A percentile compares a stretch with the other conserved stretches of the same genome.
phyloP scores from a whole-genome alignment of 1,284 basidiomycete genomes.

The Ustilago sp. region DNA sequence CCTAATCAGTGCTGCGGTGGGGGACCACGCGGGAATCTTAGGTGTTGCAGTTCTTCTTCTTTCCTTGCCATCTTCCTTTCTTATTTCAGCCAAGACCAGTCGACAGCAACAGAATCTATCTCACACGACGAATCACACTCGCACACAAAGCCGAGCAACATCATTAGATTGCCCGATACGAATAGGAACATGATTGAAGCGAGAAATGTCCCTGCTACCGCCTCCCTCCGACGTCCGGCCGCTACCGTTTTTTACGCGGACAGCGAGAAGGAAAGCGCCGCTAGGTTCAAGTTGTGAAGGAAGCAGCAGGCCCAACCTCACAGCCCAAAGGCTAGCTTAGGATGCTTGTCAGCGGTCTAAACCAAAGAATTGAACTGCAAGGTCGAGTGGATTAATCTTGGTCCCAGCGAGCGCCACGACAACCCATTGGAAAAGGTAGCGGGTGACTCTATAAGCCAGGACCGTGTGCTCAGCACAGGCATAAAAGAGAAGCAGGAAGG shows the following conservation, averaged over 20 bases:
- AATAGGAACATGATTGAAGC: background rate
- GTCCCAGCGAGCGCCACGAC: constrained; percentile 58
- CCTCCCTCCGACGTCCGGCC: constrained; percentile 58
- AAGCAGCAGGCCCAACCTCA: constrained; percentile 41
- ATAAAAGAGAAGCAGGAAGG: background rate
- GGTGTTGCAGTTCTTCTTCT: constrained; percentile 72
- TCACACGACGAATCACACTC: background rate
- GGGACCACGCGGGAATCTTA: constrained; percentile 85
- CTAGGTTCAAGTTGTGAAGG: constrained; percentile 58
- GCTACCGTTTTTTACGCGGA: constrained; percentile 16
- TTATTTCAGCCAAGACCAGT: background rate
- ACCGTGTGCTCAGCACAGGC: constrained; percentile 40
- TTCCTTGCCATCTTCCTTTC: background rate
- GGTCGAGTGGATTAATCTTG: constrained; percentile 42
- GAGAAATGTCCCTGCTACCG: constrained; percentile 47
- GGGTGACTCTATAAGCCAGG: constrained; percentile 62
- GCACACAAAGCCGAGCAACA: background rate
- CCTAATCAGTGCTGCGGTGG: constrained; percentile 85
- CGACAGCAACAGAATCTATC: background rate
- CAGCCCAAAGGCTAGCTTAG: constrained; percentile 2
- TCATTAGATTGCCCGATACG: background rate
- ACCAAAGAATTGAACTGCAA: background rate
- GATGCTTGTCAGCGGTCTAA: constrained; percentile 50
- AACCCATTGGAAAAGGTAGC: constrained; percentile 53
- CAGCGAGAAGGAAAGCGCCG: constrained; percentile 53